Base-by-base conservation (phyloP, 2,329 filamentous ascomycete species). In the Aspergillus thermomutatus region DNA sequence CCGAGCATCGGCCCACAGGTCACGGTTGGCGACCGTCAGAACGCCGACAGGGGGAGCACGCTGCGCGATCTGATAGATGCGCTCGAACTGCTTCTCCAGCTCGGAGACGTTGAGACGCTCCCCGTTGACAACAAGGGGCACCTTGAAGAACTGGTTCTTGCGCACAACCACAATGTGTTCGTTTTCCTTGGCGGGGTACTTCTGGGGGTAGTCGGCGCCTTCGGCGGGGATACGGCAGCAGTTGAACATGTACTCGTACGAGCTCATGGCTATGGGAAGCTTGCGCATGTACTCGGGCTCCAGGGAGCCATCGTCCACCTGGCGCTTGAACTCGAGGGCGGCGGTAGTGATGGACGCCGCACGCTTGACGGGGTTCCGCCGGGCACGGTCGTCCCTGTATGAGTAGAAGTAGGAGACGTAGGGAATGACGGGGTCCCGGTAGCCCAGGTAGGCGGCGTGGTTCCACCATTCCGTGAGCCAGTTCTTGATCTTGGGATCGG, bases 321-420 rank as follows among this genome's bases (percentile, higher is more conserved):
- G 86, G 76, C 88, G 89, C 84, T 97, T 96, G 83, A 99, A 99
- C 72, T 95, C 91, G 41, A 99, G 83, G 1, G 86, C 88, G 7
- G 91, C 88, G 1, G 90, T 91, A 1, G 90, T 87, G 64, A 99
- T 89, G 62, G 93, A 92, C 3, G 94, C 94, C 3, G 94, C 94
- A 62, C 94, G 90, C 83, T 95, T 96, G 61, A 89, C 88, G 0
- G 94, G 94, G 75, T 97, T 86, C 61, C 92, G 87, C 64, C 93
- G 86, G 71, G 87, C 84, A 66, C 91, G 87, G 77, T 99, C 95
- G 76, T 99, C 94, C 65, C 91, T 87, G 80, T 97, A 93, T 54
- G 92, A 97, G 81, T 99, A 99, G 80, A 99, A 99, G 84, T 99
- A 99, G 77, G 91, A 96, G 70, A 99, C 94, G 73, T 97, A 99